Evolutionary conservation across 1,284 basidiomycete genomes (phyloP).

Genomic region (Sanghuangporus baumii): DNA sequence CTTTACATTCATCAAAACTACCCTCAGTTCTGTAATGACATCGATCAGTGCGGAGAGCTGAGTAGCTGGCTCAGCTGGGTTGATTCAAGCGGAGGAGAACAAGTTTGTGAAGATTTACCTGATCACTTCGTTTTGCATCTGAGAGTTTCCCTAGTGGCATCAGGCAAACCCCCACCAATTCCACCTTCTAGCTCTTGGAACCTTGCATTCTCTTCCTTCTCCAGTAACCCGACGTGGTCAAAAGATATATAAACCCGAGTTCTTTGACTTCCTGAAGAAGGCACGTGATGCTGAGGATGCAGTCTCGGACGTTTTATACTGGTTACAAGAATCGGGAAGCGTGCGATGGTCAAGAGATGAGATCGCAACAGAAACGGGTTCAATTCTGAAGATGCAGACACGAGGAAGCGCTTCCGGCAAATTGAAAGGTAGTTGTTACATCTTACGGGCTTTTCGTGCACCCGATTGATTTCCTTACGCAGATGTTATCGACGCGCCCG

Average conservation of each 20-base stretch:
- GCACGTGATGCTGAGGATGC: slow-evolving; percentile 54
- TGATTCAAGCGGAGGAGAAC: slow-evolving; percentile 73
- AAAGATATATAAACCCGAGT: slow-evolving; percentile 73
- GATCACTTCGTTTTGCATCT: background rate
- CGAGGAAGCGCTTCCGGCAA: slow-evolving; percentile 3
- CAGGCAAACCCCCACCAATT: slow-evolving; percentile 82
- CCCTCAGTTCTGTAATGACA: slow-evolving; percentile 70
- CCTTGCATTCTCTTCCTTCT: slow-evolving; percentile 78
- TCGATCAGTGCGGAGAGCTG: slow-evolving; percentile 71
- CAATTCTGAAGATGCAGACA: slow-evolving; percentile 46
- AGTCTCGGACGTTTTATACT: slow-evolving; percentile 48
- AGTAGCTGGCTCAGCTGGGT: slow-evolving; percentile 79
- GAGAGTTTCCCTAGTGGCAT: slow-evolving; percentile 49
- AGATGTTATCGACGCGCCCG: background rate
- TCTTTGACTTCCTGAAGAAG: slow-evolving; percentile 53
- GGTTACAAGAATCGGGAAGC: slow-evolving; percentile 39
- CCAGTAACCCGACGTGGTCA: slow-evolving; percentile 78
- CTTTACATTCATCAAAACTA: slow-evolving; percentile 95
- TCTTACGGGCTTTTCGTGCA: background rate
- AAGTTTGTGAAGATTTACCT: slow-evolving; percentile 40
- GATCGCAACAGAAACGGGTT: slow-evolving; percentile 56
- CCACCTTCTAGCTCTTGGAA: slow-evolving; percentile 71
- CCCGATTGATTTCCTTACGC: background rate
- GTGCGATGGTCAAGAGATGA: slow-evolving; percentile 44
- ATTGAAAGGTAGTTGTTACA: background rate